Conservation (phyloP, 148 eudicot species). For the Hydrangea macrophylla region DNA sequence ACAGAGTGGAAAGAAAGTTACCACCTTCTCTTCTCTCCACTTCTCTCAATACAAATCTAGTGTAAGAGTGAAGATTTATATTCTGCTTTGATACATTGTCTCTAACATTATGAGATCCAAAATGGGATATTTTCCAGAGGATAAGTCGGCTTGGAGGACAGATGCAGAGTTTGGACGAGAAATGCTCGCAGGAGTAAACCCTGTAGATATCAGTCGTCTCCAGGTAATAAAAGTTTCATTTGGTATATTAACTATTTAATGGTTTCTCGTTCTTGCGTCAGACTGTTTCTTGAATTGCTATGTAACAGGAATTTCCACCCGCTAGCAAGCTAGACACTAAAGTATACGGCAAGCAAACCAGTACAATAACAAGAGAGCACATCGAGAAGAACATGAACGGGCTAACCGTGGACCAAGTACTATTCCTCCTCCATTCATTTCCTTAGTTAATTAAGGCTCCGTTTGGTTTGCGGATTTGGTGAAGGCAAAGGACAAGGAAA, state of each 20-base stretch:
- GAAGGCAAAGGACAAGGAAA: too few species aligned
- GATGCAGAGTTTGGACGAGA: slow-evolving; percentile 93
- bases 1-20: too few species aligned
- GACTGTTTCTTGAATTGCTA: slow-evolving; percentile 4
- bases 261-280: background rate
- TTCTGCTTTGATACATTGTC: background rate
- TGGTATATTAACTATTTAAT: background rate
- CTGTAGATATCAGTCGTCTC: slow-evolving; percentile 62
- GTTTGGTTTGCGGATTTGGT: too few species aligned
- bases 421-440: slow-evolving; percentile 4
- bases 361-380: slow-evolving; percentile 61
- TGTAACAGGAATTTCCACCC: slow-evolving; percentile 79
- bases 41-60: too few species aligned
- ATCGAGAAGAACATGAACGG: slow-evolving; percentile 74
- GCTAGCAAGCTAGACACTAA: slow-evolving; percentile 59
- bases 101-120: background rate
- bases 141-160: slow-evolving; percentile 85
- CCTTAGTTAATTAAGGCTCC: background rate
- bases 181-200: slow-evolving; percentile 96
- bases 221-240: slow-evolving; percentile 37
- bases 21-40: too few species aligned
- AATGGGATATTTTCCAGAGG: slow-evolving; percentile 33
- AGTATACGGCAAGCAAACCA: slow-evolving; percentile 68
- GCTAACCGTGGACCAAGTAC: slow-evolving; percentile 51
- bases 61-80: background rate